These are phyloP conservation scores for Elaeagnus macrophylla DNA, from an alignment of 306 rosid species.

Conservation along the genomic window DNA sequence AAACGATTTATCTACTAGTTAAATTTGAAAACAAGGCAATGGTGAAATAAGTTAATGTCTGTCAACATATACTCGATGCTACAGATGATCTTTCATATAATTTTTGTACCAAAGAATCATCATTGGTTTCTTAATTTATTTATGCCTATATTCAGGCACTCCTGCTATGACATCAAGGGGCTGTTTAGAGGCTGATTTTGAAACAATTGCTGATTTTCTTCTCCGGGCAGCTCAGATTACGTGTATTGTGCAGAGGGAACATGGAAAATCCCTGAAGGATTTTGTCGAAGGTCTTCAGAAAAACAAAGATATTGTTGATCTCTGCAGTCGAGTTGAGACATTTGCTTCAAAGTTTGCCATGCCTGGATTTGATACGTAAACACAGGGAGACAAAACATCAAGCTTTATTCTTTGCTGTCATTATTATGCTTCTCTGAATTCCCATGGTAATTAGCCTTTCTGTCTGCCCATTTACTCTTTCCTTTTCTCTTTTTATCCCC, in stretches of 20 bases:
- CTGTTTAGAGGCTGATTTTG: slow-evolving; percentile 73
- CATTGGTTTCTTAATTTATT: neutral
- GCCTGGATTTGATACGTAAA: slow-evolving; percentile 65
- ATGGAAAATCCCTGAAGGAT: slow-evolving; percentile 50
- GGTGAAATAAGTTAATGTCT: slow-evolving; percentile 2
- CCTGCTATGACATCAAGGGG: slow-evolving; percentile 95
- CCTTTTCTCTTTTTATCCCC: neutral
- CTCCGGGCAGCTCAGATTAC: slow-evolving; percentile 64
- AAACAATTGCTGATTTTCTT: slow-evolving; percentile 68
- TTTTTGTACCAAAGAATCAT: too few species aligned
- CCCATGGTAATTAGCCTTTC: slow-evolving; percentile 24
- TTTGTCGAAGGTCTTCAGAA: slow-evolving; percentile 48
- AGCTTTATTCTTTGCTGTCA: slow-evolving; percentile 6
- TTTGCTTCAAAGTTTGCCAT: slow-evolving; percentile 66
- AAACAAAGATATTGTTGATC: slow-evolving; percentile 52
- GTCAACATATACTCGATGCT: neutral
- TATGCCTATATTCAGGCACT: slow-evolving; percentile 41
- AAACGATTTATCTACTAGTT: neutral
- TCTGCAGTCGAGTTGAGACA: slow-evolving; percentile 51
- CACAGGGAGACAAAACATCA: slow-evolving; percentile 5
- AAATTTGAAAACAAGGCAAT: neutral
- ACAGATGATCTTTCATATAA: neutral
- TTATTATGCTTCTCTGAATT: slow-evolving; percentile 12
- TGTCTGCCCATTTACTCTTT: slow-evolving; percentile 5
- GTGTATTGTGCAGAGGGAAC: slow-evolving; percentile 43